Evolutionary conservation across 2,329 filamentous ascomycete genomes (phyloP).

Genomic region (Neonectria sp.): DNA sequence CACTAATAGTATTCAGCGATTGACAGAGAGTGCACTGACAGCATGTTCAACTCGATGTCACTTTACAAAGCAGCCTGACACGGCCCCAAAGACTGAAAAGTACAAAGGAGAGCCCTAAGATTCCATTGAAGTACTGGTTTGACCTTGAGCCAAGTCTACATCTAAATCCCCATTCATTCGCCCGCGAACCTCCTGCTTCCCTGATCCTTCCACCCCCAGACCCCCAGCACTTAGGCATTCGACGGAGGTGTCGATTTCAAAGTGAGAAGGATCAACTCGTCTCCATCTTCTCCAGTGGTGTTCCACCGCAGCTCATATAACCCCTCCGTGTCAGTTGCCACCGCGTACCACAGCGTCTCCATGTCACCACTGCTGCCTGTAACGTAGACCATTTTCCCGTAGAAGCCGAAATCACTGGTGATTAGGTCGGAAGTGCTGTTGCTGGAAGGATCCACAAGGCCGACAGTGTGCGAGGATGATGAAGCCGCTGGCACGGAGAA

Average conservation of each 20-base stretch:
- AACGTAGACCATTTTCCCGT: conserved; percentile 17
- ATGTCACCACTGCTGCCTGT: not conserved
- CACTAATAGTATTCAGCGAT: no score
- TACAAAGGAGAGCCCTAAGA: not conserved
- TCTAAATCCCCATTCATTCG: not conserved
- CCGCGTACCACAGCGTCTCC: conserved; percentile 24
- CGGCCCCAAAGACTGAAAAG: not conserved
- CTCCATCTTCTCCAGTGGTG: conserved; percentile 15
- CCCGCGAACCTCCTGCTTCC: not conserved
- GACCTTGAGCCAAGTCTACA: not conserved
- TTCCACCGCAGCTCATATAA: conserved; percentile 30
- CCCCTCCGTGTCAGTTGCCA: conserved; percentile 12
- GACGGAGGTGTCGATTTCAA: conserved; percentile 12
- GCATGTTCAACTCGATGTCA: not conserved
- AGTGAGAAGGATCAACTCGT: conserved; percentile 15
- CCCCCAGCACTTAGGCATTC: not conserved
- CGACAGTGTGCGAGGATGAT: conserved; percentile 24
- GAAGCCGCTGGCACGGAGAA: conserved; percentile 21
- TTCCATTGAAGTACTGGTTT: not conserved
- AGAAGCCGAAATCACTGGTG: conserved; percentile 23
- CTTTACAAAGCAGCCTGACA: not conserved
- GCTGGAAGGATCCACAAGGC: conserved; percentile 13
- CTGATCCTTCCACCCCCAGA: not conserved
- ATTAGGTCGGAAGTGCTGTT: not conserved
- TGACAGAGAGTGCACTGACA: no score